These are phyloP conservation scores for Globisporangium takayamanum DNA, from an alignment of 352 stramenopile species.

Conservation along the genomic window DNA sequence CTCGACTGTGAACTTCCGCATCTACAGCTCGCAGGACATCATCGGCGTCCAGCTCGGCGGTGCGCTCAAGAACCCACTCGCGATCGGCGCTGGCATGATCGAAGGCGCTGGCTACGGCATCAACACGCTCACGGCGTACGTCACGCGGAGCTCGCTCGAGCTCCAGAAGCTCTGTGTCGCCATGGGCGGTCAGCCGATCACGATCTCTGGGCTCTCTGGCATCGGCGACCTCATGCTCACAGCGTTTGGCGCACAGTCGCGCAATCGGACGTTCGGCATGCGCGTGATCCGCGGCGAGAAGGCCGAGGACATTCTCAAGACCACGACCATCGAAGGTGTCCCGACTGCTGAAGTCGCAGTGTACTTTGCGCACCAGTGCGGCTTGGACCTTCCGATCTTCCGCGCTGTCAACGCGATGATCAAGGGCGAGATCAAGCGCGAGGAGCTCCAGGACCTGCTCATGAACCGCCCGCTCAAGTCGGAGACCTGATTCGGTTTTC, in stretches of 20 bases:
- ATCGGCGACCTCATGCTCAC: constrained; percentile 95
- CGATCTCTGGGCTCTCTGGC: constrained; percentile 91
- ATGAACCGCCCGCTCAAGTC: constrained; percentile 81
- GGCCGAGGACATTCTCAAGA: constrained; percentile 91
- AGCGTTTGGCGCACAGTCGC: constrained; percentile 93
- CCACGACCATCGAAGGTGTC: constrained; percentile 92
- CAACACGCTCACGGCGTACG: constrained; percentile 92
- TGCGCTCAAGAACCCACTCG: constrained; percentile 97
- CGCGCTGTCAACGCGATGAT: constrained; percentile 80
- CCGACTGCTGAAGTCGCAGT: constrained; percentile 92
- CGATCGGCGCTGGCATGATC: constrained; percentile 95
- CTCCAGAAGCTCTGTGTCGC: constrained; percentile 93
- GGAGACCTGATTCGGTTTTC: constrained; percentile 37
- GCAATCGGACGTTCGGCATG: constrained; percentile 94
- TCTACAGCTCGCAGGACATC: constrained; percentile 92
- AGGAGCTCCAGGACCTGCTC: constrained; percentile 65
- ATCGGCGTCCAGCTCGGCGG: constrained; percentile 96
- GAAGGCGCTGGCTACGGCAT: constrained; percentile 95
- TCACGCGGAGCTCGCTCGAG: constrained; percentile 95
- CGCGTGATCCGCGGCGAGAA: constrained; percentile 89
- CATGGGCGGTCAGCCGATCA: constrained; percentile 92
- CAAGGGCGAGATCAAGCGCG: constrained; percentile 68
- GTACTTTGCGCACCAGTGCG: constrained; percentile 87
- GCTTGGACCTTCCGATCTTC: constrained; percentile 90
- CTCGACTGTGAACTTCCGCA: constrained; percentile 89